Conservation (phyloP, 495 filamentous ascomycete species). For the Eremomyces bilateralis region DNA sequence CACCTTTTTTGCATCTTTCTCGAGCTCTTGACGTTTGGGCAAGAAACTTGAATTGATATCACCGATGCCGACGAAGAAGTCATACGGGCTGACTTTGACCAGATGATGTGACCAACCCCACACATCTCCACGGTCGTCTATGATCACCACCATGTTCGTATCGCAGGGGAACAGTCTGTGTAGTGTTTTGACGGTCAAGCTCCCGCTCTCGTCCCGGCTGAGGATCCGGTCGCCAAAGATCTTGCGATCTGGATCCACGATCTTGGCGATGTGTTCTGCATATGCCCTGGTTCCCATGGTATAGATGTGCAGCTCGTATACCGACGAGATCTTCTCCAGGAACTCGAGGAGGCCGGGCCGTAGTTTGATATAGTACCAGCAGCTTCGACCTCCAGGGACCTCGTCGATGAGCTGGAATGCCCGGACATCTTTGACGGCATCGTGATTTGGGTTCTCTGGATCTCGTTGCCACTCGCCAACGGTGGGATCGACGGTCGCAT, state of each 20-base stretch:
- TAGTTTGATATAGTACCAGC: conserved; percentile 96
- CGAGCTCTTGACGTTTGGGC: conserved; percentile 65
- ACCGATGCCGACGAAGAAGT: conserved; percentile 94
- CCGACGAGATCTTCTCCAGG: conserved; percentile 48
- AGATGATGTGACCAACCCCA: conserved; percentile 89
- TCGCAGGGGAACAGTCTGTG: conserved; percentile 87
- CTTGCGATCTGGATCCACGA: conserved; percentile 76
- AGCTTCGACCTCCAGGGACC: conserved; percentile 46
- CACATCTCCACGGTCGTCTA: conserved; percentile 94
- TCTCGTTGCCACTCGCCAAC: conserved; percentile 89
- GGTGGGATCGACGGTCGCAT: conserved; percentile 91
- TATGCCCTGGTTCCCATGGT: conserved; percentile 97
- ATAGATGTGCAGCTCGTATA: conserved; percentile 95
- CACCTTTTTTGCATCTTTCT: conserved; percentile 10
- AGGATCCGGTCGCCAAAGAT: conserved; percentile 89
- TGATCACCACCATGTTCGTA: conserved; percentile 98
- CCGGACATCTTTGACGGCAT: conserved; percentile 69
- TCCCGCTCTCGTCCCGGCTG: conserved; percentile 89
- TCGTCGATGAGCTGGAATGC: conserved; percentile 76
- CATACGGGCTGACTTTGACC: conserved; percentile 84
- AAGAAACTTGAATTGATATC: conserved; percentile 98
- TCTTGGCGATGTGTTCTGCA: conserved; percentile 71
- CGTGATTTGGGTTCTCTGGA: conserved; percentile 70
- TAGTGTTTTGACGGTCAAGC: conserved; percentile 69
- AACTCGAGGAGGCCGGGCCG: conserved; percentile 80